Base-by-base conservation (phyloP, 768 basidiomycete species). In the Boletus eberwhitei region DNA sequence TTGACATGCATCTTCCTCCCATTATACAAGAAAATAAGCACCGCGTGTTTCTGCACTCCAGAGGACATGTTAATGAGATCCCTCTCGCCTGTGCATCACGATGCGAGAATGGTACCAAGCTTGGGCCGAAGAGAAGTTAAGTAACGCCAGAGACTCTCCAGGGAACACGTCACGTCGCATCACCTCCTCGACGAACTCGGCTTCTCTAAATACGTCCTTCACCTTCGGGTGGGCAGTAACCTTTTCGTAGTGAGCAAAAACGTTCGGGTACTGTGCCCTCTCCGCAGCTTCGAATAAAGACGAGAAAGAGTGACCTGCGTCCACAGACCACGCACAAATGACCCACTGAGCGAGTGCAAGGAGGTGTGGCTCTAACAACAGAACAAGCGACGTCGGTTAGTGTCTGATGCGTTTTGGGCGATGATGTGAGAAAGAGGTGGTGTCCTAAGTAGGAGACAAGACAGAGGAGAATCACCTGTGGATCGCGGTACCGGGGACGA, bases 1-100 rank as follows among this genome's bases (percentile, higher is more conserved):
- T 95, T 89, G 0, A 77, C 77, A 62, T 99, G 97, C 93, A 96
- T 97, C 74, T 90, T 89, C 77, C 94, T 94, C 35, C 93, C 93
- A 60, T 92, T 84, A 66, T 98, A 99, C 31, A 98, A 72, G 67
- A 91, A 92, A 43, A 92, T 84, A 36, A 99, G 79, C 66, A 98
- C 97, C 0, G 85, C 80, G 66, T 84, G 91, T 87, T 94, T 96
- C 95, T 98, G 57, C 34, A 4, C 3, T 3, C 46, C 48, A 49
- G 7, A 24, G 5, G 35, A 48, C 22, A 21, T 6, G 43, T 53
- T 6, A 31, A 19, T 39, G 5, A 55, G 24, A 42, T 32, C 2
- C 5, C 38, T 40, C 19, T 36, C 24, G 43, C 8, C 29, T 8
- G 12, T 24, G 14, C 21, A 19, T 14, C 14, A 24, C 17, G 5